These are phyloP conservation scores for Chloris gayana DNA, from an alignment of 176 grass and related monocot genomes.

Conservation along the genomic window DNA sequence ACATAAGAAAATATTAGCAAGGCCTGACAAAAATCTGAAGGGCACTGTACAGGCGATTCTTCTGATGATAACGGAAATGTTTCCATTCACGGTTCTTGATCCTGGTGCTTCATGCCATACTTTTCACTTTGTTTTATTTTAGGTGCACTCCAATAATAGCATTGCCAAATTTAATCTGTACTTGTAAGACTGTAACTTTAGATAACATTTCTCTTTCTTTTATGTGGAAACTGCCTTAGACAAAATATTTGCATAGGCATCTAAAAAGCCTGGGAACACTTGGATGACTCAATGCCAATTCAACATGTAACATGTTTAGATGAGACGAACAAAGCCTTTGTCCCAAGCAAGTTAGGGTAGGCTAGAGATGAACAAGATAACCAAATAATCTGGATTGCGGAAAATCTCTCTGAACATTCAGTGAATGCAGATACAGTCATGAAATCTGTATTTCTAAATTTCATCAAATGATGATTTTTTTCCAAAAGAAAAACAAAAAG, in stretches of 20 bases:
- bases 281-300: slow-evolving; percentile 20
- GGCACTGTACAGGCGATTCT: slow-evolving; percentile 51
- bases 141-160: background rate
- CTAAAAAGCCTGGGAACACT: slow-evolving; percentile 17
- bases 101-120: slow-evolving; percentile 10
- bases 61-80: slow-evolving; percentile 49
- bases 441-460: background rate
- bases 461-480: background rate
- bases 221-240: background rate
- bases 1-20: slow-evolving; percentile 36
- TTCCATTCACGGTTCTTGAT: slow-evolving; percentile 24
- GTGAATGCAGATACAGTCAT: background rate
- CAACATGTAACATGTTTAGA: background rate
- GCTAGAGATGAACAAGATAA: too few species aligned
- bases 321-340: background rate
- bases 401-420: slow-evolving; percentile 10
- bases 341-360: too few species aligned
- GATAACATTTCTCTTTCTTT: background rate
- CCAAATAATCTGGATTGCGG: background rate
- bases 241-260: slow-evolving; percentile 17
- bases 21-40: slow-evolving; percentile 48
- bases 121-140: background rate
- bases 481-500: background rate
- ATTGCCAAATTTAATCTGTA: background rate
- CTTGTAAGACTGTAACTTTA: background rate